These are phyloP conservation scores for Tuber microsphaerosporum DNA, from an alignment of 495 filamentous ascomycete genomes.

Conservation along the genomic window DNA sequence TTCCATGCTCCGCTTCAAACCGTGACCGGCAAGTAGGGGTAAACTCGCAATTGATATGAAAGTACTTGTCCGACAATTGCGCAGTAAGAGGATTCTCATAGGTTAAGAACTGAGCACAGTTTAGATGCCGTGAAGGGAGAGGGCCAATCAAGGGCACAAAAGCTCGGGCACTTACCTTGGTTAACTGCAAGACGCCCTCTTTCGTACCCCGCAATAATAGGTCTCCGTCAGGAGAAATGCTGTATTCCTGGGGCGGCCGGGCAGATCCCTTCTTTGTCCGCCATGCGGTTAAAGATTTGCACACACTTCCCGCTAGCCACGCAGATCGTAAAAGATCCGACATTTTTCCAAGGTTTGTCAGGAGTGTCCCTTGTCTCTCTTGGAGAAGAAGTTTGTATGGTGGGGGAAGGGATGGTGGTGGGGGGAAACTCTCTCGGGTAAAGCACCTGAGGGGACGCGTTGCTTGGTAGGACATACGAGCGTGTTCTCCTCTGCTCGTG, in stretches of 20 bases:
- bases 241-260: background rate
- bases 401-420: background rate
- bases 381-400: background rate
- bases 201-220: background rate
- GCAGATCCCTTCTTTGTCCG: background rate
- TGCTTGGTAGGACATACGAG: background rate
- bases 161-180: background rate
- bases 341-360: background rate
- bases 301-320: background rate
- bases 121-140: background rate
- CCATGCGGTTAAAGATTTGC: background rate
- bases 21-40: slow-evolving; percentile 8
- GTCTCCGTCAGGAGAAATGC: background rate
- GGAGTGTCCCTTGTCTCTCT: background rate
- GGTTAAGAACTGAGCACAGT: slow-evolving; percentile 21
- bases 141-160: background rate
- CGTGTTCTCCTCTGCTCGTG: background rate
- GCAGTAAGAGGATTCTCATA: slow-evolving; percentile 25
- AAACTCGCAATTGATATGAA: slow-evolving; percentile 29
- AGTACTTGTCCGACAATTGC: slow-evolving; percentile 26
- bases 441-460: background rate
- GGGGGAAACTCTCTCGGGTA: background rate
- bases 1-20: slow-evolving; percentile 11
- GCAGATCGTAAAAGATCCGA: background rate
- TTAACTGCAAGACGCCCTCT: background rate